Percentiles rank a stretch among this genome's conserved stretches.
These are phyloP conservation scores for Epithele typhae DNA, from an alignment of 768 basidiomycete species.

Conservation along the genomic window DNA sequence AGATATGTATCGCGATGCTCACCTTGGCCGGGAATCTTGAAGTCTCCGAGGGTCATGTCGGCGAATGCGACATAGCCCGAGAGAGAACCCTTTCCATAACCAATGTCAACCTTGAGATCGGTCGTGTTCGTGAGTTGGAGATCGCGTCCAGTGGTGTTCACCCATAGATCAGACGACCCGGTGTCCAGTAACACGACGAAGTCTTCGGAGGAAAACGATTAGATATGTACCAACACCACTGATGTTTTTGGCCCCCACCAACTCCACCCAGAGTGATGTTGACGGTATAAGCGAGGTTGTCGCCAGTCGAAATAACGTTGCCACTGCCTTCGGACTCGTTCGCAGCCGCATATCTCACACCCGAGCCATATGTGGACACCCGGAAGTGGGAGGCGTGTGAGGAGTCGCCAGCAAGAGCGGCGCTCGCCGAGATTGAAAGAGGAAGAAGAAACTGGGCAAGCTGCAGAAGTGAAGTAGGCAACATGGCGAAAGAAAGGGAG, in stretches of 20 bases:
- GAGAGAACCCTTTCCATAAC: slow-evolving; percentile 37
- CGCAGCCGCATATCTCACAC: not conserved
- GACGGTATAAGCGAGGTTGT: not conserved
- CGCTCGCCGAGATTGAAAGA: not conserved
- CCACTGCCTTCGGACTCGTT: not conserved
- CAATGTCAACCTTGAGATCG: slow-evolving; percentile 25
- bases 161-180: slow-evolving; percentile 32
- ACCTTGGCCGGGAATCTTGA: slow-evolving; percentile 52
- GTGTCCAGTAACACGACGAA: slow-evolving; percentile 31
- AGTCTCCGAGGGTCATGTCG: slow-evolving; percentile 32
- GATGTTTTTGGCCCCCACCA: not conserved
- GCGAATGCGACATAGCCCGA: slow-evolving; percentile 33
- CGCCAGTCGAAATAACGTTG: not conserved
- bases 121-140: slow-evolving; percentile 28
- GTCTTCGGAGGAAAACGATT: slow-evolving; percentile 13
- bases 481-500: too few species aligned
- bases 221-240: not conserved
- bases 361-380: not conserved
- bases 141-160: slow-evolving; percentile 11
- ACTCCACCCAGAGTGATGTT: slow-evolving; percentile 5
- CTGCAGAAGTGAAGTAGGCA: not conserved
- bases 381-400: not conserved
- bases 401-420: not conserved
- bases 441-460: not conserved
- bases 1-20: slow-evolving; percentile 53